Base-by-base conservation (phyloP, 768 basidiomycete genomes). In the Mycena metata region DNA sequence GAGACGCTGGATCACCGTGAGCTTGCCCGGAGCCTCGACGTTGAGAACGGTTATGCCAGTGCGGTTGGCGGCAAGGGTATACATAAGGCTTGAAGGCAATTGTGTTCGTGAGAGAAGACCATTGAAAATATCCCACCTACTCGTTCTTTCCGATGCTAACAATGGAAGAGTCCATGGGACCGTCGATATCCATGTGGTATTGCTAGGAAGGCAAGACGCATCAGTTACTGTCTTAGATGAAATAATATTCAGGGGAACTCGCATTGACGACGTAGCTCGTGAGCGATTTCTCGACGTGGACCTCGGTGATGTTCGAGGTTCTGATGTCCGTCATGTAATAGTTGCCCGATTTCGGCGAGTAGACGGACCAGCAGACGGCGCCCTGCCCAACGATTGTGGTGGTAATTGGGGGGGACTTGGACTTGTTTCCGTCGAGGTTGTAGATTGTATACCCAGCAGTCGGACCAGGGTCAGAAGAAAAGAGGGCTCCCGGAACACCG, bases 1-100 rank as follows among this genome's bases (percentile, higher is more conserved):
- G 65, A 70, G 23, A 39, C 54, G 59, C 69, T 74, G 67, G 49
- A 76, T 47, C 64, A 75, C 47, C 50, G 49, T 23, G 42, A 71
- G 45, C 33, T 62, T 61, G 36, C 84, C 84, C 15, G 81, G 80
- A 5, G 74, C 83, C 50, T 78, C 74, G 45, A 85, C 77, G 21
- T 80, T 75, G n/a, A 84, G 54, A 33, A 83, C 84, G 21, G 80
- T 76, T 57, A 86, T 73, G 6, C 79, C 75, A 0, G 83, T 82
- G 23, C 75, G 75, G 69, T 80, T 80, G 3, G 83, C 77, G 3
- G 78, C 75, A 51, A 84, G 69, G 36, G 84, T 75, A 73, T 82
- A 83, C 63, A 84, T 73, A 76, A 83, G 83, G 74, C 83, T 84
- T 57, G 30, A 36, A 61, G 10, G 45, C 45, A 39, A 17, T 39